phyloP scores from a whole-genome alignment of 441 rosid genomes.

The Euphorbia celastroides region DNA sequence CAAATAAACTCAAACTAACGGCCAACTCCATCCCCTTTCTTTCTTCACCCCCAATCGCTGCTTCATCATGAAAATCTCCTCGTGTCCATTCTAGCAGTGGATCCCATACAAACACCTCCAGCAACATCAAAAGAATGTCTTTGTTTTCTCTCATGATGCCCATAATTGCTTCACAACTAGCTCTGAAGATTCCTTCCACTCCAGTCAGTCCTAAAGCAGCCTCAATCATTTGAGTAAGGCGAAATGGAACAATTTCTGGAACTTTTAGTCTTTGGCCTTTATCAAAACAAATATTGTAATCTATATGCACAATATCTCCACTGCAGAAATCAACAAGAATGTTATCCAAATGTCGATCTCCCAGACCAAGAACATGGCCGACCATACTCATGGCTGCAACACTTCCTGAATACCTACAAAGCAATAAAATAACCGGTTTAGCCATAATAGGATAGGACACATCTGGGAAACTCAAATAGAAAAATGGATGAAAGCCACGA shows the following conservation, averaged over 20 bases:
- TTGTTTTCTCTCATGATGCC: slow-evolving; percentile 82
- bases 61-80: slow-evolving; percentile 96
- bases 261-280: slow-evolving; percentile 92
- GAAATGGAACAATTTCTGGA: slow-evolving; percentile 98
- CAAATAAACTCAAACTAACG: slow-evolving; percentile 97
- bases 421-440: slow-evolving; percentile 14
- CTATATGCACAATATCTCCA: slow-evolving; percentile 97
- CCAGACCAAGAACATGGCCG: slow-evolving; percentile 93
- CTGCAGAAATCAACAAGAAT: slow-evolving; percentile 91
- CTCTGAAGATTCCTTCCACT: slow-evolving; percentile 83
- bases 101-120: slow-evolving; percentile 97
- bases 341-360: slow-evolving; percentile 98
- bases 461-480: not conserved
- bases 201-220: slow-evolving; percentile 93
- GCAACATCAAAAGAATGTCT: slow-evolving; percentile 80
- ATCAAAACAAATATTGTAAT: slow-evolving; percentile 97
- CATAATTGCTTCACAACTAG: slow-evolving; percentile 88
- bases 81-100: slow-evolving; percentile 99
- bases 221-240: slow-evolving; percentile 93
- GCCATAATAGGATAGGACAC: not conserved
- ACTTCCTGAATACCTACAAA: slow-evolving; percentile 87
- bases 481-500: not conserved
- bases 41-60: slow-evolving; percentile 97
- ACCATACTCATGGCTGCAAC: slow-evolving; percentile 99
- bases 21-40: slow-evolving; percentile 99